Evolutionary conservation across 176 grass and related monocot species (phyloP).

Genomic region (Paspalum vaginatum): DNA sequence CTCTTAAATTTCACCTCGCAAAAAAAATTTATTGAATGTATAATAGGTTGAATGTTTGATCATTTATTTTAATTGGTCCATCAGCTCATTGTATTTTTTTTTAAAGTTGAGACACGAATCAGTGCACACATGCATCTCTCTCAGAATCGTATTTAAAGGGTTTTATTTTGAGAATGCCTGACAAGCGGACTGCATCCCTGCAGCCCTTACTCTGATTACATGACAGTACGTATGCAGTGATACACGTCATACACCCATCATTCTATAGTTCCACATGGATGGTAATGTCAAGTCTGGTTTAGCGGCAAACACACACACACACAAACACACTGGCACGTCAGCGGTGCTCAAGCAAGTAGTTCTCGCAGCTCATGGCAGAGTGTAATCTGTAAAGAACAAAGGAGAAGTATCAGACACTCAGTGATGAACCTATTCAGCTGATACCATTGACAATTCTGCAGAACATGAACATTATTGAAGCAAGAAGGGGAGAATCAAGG

Average conservation of each 20-base stretch:
- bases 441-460: not conserved
- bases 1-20: too few species aligned
- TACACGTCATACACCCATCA: not conserved
- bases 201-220: not conserved
- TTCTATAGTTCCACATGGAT: not conserved
- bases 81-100: too few species aligned
- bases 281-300: not conserved
- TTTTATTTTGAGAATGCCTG: conserved; percentile 2
- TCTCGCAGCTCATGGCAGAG: conserved; percentile 42
- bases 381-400: conserved; percentile 37
- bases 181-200: not conserved
- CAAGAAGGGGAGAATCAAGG: too few species aligned
- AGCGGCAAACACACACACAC: not conserved
- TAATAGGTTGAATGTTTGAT: too few species aligned
- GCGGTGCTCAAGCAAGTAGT: not conserved
- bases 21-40: too few species aligned
- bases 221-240: not conserved
- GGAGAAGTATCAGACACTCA: not conserved
- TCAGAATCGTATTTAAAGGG: not conserved
- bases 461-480: not conserved
- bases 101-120: too few species aligned
- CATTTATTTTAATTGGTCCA: too few species aligned
- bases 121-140: not conserved
- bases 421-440: not conserved
- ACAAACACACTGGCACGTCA: not conserved